These are phyloP conservation scores for Graphiopsis chlorocephala DNA, from an alignment of 2,329 filamentous ascomycete species.

Conservation along the genomic window DNA sequence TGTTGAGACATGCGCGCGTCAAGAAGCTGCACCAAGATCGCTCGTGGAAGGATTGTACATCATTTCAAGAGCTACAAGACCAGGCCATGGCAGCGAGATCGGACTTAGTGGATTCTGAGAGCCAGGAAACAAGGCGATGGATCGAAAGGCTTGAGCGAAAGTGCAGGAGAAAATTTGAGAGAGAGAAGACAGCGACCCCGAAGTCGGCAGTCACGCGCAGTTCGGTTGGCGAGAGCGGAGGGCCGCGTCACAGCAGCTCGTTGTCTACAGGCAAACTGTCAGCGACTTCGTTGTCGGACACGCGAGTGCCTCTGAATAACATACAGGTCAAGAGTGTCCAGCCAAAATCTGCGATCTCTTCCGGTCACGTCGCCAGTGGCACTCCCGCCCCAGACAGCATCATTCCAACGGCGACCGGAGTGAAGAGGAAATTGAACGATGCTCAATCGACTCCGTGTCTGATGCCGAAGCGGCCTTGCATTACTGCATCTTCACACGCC, in stretches of 20 bases:
- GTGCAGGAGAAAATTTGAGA: slow-evolving; percentile 31
- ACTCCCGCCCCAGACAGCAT: neutral
- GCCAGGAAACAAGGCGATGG: slow-evolving; percentile 62
- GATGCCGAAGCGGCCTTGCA: neutral
- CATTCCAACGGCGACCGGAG: neutral
- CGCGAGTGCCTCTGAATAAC: neutral
- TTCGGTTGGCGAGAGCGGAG: neutral
- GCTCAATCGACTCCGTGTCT: neutral
- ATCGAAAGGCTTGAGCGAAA: slow-evolving; percentile 55
- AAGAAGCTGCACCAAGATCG: slow-evolving; percentile 77
- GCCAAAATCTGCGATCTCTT: neutral
- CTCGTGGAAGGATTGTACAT: slow-evolving; percentile 64
- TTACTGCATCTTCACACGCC: neutral
- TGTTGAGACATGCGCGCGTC: slow-evolving; percentile 72
- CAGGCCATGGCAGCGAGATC: slow-evolving; percentile 60
- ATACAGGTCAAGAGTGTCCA: neutral
- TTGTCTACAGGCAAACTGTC: neutral
- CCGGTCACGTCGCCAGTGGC: neutral
- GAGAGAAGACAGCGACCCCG: slow-evolving; percentile 25
- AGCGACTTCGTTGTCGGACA: neutral
- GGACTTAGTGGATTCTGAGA: slow-evolving; percentile 52
- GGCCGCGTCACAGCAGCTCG: neutral
- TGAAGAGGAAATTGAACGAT: neutral
- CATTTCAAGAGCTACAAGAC: slow-evolving; percentile 67
- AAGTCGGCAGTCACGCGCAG: slow-evolving; percentile 17